Conservation (phyloP, 148 eudicot species). For the Heliosperma pusillum region DNA sequence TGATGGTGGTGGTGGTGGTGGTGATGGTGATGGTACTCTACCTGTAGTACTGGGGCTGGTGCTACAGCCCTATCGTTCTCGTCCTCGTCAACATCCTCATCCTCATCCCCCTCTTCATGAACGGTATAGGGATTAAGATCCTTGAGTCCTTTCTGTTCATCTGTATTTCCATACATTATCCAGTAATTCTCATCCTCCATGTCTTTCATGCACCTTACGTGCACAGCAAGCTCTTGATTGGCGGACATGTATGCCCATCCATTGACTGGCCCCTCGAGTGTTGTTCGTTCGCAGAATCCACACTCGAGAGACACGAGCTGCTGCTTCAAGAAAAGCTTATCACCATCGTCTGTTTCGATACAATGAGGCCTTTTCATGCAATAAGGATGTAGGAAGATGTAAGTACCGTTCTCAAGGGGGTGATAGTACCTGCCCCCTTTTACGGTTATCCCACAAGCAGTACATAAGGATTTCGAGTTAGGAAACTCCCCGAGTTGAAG, state of each 20-base stretch:
- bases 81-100: too few relatives aligned
- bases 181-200: not conserved
- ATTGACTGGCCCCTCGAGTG: not conserved
- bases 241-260: constrained; percentile 17
- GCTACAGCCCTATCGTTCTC: too few relatives aligned
- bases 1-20: too few relatives aligned
- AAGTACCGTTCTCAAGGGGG: not conserved
- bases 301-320: not conserved
- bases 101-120: too few relatives aligned
- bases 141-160: too few relatives aligned
- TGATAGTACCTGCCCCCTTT: not conserved
- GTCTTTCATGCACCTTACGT: constrained; percentile 13
- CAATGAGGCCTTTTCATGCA: constrained; percentile 12
- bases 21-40: too few relatives aligned
- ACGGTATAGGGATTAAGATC: too few relatives aligned
- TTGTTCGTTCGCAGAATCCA: not conserved
- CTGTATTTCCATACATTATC: too few relatives aligned
- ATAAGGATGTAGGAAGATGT: constrained; percentile 4
- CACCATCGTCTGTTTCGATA: not conserved
- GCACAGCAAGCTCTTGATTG: not conserved
- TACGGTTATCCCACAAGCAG: not conserved
- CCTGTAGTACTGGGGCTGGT: too few relatives aligned
- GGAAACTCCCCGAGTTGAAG: not conserved
- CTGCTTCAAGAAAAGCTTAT: not conserved
- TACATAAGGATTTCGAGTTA: not conserved